Conservation (phyloP, 129 eudicot genomes). For the Escallonia herrerae region DNA sequence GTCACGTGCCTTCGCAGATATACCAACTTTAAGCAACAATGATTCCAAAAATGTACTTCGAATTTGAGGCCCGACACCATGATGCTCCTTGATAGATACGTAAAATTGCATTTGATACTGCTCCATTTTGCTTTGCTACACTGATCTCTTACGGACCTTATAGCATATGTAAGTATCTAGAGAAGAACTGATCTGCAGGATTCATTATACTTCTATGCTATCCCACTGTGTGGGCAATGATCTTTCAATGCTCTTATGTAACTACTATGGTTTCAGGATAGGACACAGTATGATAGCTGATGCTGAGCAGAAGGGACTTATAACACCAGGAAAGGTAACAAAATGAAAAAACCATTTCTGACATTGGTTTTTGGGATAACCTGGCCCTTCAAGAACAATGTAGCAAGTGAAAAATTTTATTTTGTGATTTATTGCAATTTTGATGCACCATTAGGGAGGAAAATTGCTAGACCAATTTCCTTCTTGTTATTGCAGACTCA, state of each 20-base stretch:
- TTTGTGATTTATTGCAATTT: background rate
- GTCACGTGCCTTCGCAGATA: too few species aligned
- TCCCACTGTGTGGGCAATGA: background rate
- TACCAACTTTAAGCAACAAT: too few species aligned
- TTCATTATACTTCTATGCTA: too few species aligned
- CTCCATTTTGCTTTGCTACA: background rate
- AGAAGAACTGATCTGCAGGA: too few species aligned
- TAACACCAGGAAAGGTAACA: slow-evolving; percentile 90
- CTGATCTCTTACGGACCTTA: background rate
- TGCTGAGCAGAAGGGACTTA: slow-evolving; percentile 86
- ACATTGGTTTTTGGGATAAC: background rate
- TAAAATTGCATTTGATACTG: background rate
- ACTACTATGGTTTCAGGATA: slow-evolving; percentile 58
- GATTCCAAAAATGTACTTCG: too few species aligned
- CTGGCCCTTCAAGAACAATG: background rate
- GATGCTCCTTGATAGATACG: background rate
- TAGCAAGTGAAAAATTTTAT: background rate
- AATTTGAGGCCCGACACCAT: too few species aligned
- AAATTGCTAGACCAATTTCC: too few species aligned
- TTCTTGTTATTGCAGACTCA: too few species aligned
- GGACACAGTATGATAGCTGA: slow-evolving; percentile 91
- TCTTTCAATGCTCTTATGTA: background rate
- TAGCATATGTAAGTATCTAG: too few species aligned
- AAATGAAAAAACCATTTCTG: background rate
- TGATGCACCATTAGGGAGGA: too few species aligned